Evolutionary conservation across 768 basidiomycete genomes (phyloP), one percentile per base, ranked within the genome.

Genomic region (Suillus cothurnatus): DNA sequence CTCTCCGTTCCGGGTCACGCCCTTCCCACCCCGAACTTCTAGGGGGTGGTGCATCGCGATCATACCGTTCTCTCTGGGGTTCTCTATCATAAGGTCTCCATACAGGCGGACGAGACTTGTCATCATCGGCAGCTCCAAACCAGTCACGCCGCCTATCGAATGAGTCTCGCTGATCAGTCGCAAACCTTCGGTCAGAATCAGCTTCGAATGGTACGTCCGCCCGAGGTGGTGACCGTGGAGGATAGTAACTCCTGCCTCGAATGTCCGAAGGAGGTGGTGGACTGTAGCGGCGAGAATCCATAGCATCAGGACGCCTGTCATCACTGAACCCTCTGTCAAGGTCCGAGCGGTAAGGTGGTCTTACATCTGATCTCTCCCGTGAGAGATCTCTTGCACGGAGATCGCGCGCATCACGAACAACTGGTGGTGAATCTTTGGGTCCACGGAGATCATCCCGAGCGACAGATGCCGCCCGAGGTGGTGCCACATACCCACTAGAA

Each of bases 71-170:
- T 66, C 77, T 72, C 9, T 81, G 80, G 17, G 72, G 59, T 0
- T 69, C 72, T 61, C 79, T 71, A 2, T 84, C 83, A 72, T 79
- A 80, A 21, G 71, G 64, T 62, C 75, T 71, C 76, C 70, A 77
- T 17, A 67, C 52, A 15, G 68, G 66, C 17, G 66, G 67, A 62
- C 80, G 74, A 47, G 72, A 70, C 60, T 81, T 81, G 61, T 82
- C 82, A 41, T 83, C 80, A 7, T 82, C 80, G 47, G 79, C 77
- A 56, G 75, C 72, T 32, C 68, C 72, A 43, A 73, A 73, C 71
- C 75, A 74, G 15, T 73, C 72, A 39, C 74, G 73, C 45, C 74
- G 68, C 47, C 76, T 71, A 39, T 75, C 73, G 59, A 71, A 78
- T 19, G 67, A 71, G 19, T 79, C 77, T 23, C 80, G 77, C 56